Conservation (phyloP, 768 basidiomycete genomes). For the Auriscalpium vulgare region DNA sequence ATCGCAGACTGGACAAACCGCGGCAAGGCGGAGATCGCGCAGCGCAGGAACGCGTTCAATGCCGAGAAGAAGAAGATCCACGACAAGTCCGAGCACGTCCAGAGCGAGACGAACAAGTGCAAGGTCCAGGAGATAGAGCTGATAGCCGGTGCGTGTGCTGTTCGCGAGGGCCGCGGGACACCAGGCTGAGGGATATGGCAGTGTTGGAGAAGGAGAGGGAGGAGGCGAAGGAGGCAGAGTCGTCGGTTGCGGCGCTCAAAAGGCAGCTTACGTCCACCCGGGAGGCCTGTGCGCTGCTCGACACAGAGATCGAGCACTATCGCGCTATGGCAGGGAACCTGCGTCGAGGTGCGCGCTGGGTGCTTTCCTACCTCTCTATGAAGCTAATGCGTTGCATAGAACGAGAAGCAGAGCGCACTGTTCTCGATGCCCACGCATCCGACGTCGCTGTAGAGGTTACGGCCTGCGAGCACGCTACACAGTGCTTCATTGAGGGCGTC, state of each 20-base stretch:
- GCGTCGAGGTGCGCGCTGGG: slow-evolving; percentile 43
- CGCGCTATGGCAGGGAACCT: slow-evolving; percentile 53
- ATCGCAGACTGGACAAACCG: slow-evolving; percentile 66
- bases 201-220: slow-evolving; percentile 64
- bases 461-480: slow-evolving; percentile 47
- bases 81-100: slow-evolving; percentile 56
- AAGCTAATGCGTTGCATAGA: not conserved
- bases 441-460: slow-evolving; percentile 46
- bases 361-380: not conserved
- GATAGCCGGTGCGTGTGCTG: slow-evolving; percentile 49
- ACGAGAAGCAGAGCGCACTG: slow-evolving; percentile 13
- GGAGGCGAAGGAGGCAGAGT: slow-evolving; percentile 63
- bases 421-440: slow-evolving; percentile 45
- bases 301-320: slow-evolving; percentile 68
- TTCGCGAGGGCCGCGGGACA: not conserved
- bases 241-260: slow-evolving; percentile 49
- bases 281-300: slow-evolving; percentile 50
- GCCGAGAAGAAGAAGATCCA: slow-evolving; percentile 51
- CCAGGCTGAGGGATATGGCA: slow-evolving; percentile 16
- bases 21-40: slow-evolving; percentile 61
- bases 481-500: slow-evolving; percentile 72
- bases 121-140: slow-evolving; percentile 76
- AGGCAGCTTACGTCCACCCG: slow-evolving; percentile 58
- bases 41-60: slow-evolving; percentile 53
- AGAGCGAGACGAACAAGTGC: slow-evolving; percentile 66